Evolutionary conservation across 306 rosid species (phyloP).

Genomic region (Lupinus albus): DNA sequence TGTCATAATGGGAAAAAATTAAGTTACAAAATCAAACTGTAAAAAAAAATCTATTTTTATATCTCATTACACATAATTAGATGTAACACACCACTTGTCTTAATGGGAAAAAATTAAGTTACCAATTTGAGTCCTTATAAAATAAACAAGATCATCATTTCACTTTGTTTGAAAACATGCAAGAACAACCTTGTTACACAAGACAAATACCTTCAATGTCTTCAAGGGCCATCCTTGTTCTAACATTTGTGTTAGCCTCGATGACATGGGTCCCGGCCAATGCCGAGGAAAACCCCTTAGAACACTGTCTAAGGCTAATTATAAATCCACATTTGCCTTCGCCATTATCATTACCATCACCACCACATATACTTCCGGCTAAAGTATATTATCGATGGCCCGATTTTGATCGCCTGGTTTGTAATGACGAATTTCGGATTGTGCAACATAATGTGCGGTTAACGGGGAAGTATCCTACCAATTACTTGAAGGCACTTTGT

Average conservation of each 20-base stretch:
- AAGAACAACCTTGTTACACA: neutral
- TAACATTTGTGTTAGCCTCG: neutral
- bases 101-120: neutral
- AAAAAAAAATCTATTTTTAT: too few relatives aligned
- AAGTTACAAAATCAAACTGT: slow-evolving; percentile 33
- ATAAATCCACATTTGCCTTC: neutral
- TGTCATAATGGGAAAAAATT: neutral
- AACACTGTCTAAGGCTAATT: slow-evolving; percentile 23
- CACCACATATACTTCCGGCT: neutral
- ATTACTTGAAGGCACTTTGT: slow-evolving; percentile 37
- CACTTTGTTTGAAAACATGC: neutral
- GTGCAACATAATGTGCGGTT: neutral
- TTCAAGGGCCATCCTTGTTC: neutral
- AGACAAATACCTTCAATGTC: slow-evolving; percentile 12
- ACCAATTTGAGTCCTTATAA: neutral
- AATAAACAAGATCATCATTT: neutral
- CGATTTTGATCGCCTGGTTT: neutral
- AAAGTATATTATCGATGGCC: neutral
- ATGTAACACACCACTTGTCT: neutral
- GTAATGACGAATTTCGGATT: slow-evolving; percentile 29
- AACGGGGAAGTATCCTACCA: neutral
- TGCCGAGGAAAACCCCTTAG: neutral
- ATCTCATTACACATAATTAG: neutral
- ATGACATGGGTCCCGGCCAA: neutral
- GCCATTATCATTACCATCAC: neutral